phyloP scores from a whole-genome alignment of 1,284 basidiomycete species.

The Cryptococcus floricola region DNA sequence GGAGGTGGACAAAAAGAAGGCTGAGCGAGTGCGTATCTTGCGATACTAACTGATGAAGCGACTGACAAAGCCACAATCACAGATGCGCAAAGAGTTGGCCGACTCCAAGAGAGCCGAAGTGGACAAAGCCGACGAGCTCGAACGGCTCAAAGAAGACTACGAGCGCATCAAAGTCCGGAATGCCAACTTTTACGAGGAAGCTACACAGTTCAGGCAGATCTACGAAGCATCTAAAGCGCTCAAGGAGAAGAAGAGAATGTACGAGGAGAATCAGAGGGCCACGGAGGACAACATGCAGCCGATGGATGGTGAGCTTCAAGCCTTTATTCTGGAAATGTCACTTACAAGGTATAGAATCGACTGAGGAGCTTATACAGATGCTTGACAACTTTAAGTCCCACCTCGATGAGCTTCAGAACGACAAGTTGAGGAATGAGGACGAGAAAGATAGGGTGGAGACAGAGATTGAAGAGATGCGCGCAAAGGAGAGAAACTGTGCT shows the following conservation, averaged over 20 bases:
- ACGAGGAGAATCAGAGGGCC: slow-evolving; percentile 61
- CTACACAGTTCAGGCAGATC: slow-evolving; percentile 77
- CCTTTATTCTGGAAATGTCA: neutral
- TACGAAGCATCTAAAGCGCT: slow-evolving; percentile 70
- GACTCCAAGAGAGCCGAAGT: neutral
- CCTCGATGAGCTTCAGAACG: slow-evolving; percentile 32
- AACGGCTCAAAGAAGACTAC: slow-evolving; percentile 65
- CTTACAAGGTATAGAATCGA: slow-evolving; percentile 57
- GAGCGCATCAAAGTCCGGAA: slow-evolving; percentile 69
- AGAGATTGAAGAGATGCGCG: slow-evolving; percentile 33
- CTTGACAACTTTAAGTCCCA: slow-evolving; percentile 66
- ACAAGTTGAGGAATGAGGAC: slow-evolving; percentile 34
- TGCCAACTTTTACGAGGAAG: slow-evolving; percentile 73
- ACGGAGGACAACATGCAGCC: slow-evolving; percentile 58
- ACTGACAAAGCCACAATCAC: slow-evolving; percentile 13
- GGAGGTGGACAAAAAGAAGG: slow-evolving; percentile 76
- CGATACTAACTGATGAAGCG: neutral
- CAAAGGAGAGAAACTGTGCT: slow-evolving; percentile 32
- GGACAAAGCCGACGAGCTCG: slow-evolving; percentile 68
- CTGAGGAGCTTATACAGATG: slow-evolving; percentile 68
- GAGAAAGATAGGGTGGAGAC: slow-evolving; percentile 36
- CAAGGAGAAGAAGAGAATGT: slow-evolving; percentile 63
- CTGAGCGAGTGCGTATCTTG: slow-evolving; percentile 57
- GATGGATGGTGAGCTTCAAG: slow-evolving; percentile 58
- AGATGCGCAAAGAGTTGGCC: slow-evolving; percentile 20